Conservation (phyloP, 225 moss, liverwort and hornwort genomes). For the Polytrichum formosum region DNA sequence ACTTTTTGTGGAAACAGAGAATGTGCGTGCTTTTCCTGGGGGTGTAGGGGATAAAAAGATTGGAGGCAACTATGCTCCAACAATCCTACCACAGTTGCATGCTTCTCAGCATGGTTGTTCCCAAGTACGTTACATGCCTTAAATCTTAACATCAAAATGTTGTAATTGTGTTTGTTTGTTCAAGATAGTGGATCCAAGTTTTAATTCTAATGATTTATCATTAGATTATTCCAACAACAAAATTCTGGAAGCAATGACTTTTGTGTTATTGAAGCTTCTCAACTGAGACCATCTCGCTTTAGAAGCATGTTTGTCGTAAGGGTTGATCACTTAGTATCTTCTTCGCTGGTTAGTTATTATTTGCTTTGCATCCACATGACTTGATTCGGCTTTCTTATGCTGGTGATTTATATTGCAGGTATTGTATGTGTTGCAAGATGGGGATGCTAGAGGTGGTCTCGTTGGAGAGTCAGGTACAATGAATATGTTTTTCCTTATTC, state of each 20-base stretch:
- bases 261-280: no score
- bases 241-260: no score
- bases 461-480: slow-evolving; percentile 83
- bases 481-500: slow-evolving; percentile 83
- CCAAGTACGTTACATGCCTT: slow-evolving; percentile 32
- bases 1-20: slow-evolving; percentile 68
- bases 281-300: background rate
- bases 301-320: background rate
- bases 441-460: slow-evolving; percentile 53
- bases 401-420: slow-evolving; percentile 34
- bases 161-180: background rate
- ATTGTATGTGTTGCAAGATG: slow-evolving; percentile 71
- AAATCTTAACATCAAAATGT: background rate
- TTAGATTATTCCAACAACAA: no score
- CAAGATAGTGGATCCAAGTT: no score
- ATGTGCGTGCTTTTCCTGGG: slow-evolving; percentile 80
- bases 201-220: no score
- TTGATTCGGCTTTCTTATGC: background rate
- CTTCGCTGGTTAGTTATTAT: background rate
- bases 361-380: background rate
- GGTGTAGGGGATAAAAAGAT: slow-evolving; percentile 78
- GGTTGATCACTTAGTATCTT: background rate
- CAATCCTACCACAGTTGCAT: slow-evolving; percentile 56
- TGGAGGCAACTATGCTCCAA: slow-evolving; percentile 80
- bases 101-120: slow-evolving; percentile 61